Conservation (phyloP, 2,329 filamentous ascomycete genomes). For the Trichoderma sp. region DNA sequence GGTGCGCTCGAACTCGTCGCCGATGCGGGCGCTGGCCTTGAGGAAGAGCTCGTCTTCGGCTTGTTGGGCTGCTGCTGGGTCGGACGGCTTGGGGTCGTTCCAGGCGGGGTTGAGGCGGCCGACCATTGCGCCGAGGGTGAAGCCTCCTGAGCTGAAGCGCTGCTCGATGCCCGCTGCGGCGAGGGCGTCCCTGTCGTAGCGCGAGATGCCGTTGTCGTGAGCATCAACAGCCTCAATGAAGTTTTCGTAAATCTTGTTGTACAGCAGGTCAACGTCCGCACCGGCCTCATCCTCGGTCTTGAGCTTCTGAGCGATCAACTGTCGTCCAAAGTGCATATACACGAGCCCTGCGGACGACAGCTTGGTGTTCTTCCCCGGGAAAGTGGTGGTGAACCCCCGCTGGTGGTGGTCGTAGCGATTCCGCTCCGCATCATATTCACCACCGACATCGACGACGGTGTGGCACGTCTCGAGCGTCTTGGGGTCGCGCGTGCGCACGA, state of each 20-base stretch:
- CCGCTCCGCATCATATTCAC: constrained; percentile 74
- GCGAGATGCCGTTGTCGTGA: constrained; percentile 91
- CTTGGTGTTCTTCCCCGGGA: constrained; percentile 81
- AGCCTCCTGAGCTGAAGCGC: constrained; percentile 78
- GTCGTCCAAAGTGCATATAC: constrained; percentile 90
- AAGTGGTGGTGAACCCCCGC: constrained; percentile 81
- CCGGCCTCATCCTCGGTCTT: constrained; percentile 53
- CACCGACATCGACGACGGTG: constrained; percentile 96
- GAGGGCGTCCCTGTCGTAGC: constrained; percentile 71
- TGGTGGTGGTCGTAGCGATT: constrained; percentile 98
- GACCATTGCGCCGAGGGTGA: constrained; percentile 82
- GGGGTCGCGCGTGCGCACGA: constrained; percentile 87
- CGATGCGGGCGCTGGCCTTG: constrained; percentile 76
- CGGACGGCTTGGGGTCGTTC: constrained; percentile 62
- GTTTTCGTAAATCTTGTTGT: constrained; percentile 84
- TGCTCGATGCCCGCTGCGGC: constrained; percentile 71
- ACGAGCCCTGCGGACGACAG: constrained; percentile 91
- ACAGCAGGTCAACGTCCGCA: constrained; percentile 70
- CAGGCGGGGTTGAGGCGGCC: constrained; percentile 74
- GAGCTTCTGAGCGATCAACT: constrained; percentile 66
- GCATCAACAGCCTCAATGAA: constrained; percentile 96
- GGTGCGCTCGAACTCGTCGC: constrained; percentile 81
- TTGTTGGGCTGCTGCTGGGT: constrained; percentile 58
- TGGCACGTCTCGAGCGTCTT: constrained; percentile 76
- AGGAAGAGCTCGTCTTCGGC: constrained; percentile 80